A percentile compares a stretch with the other conserved stretches of the same genome.
Conservation (phyloP, 2,329 filamentous ascomycete species). For the Xylaria multiplex region DNA sequence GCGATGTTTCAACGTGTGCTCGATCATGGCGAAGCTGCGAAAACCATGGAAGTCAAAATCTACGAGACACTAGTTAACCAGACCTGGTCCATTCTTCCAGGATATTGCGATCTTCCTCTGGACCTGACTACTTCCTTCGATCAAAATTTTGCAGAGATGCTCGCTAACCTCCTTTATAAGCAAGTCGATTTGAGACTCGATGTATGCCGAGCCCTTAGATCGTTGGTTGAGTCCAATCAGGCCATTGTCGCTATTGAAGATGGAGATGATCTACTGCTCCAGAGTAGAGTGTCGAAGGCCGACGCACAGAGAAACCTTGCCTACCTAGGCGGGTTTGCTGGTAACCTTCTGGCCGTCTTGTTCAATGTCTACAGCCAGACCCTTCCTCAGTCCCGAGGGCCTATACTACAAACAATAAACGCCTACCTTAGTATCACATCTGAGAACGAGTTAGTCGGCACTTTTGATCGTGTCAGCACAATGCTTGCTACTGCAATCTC, state of each 20-base stretch:
- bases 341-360: slow-evolving; percentile 92
- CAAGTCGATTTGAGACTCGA: slow-evolving; percentile 88
- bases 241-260: slow-evolving; percentile 76
- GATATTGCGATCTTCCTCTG: slow-evolving; percentile 92
- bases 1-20: slow-evolving; percentile 88
- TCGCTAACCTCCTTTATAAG: slow-evolving; percentile 92
- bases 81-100: slow-evolving; percentile 91
- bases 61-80: slow-evolving; percentile 92
- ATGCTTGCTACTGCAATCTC: slow-evolving; percentile 81
- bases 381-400: slow-evolving; percentile 88
- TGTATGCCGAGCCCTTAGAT: slow-evolving; percentile 86
- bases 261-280: slow-evolving; percentile 77
- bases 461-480: slow-evolving; percentile 85
- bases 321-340: slow-evolving; percentile 81
- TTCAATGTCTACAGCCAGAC: slow-evolving; percentile 99
- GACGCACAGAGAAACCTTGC: slow-evolving; percentile 81
- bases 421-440: slow-evolving; percentile 91
- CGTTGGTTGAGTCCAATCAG: slow-evolving; percentile 91
- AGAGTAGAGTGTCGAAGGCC: slow-evolving; percentile 79
- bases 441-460: slow-evolving; percentile 80
- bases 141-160: slow-evolving; percentile 85
- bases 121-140: slow-evolving; percentile 83
- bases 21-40: slow-evolving; percentile 82
- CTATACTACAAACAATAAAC: slow-evolving; percentile 94
- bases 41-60: slow-evolving; percentile 96